phyloP scores from a whole-genome alignment of 768 basidiomycete species.

The Gautieria morchelliformis region DNA sequence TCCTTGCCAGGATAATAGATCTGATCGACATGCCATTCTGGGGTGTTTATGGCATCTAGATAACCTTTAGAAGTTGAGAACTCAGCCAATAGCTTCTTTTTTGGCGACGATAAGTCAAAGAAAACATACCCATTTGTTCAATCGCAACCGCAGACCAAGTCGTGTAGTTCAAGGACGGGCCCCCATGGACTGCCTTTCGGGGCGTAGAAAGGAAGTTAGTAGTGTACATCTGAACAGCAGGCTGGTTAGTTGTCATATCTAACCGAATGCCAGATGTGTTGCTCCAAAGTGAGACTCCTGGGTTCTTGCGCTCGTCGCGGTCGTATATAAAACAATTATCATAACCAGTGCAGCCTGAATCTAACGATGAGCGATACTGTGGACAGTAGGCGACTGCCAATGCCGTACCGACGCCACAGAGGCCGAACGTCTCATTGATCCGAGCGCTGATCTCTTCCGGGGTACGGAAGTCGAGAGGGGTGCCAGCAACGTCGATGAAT shows the following conservation, averaged over 20 bases:
- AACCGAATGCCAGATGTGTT: slow-evolving; percentile 41
- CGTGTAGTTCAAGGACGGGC: slow-evolving; percentile 31
- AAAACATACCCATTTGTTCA: slow-evolving; percentile 32
- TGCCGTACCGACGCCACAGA: no score
- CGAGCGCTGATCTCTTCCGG: slow-evolving; percentile 27
- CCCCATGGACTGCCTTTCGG: slow-evolving; percentile 41
- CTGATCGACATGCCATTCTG: slow-evolving; percentile 44
- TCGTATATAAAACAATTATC: slow-evolving; percentile 45
- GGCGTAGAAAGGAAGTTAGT: slow-evolving; percentile 36
- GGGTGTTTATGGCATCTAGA: slow-evolving; percentile 46
- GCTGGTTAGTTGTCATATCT: slow-evolving; percentile 41
- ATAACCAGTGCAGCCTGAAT: slow-evolving; percentile 36
- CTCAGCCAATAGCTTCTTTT: neutral
- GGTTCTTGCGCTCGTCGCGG: slow-evolving; percentile 14
- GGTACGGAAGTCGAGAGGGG: slow-evolving; percentile 36
- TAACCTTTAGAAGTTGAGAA: slow-evolving; percentile 14
- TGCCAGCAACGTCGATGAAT: slow-evolving; percentile 27
- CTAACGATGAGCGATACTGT: slow-evolving; percentile 27
- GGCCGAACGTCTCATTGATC: slow-evolving; percentile 25
- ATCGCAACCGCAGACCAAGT: slow-evolving; percentile 38
- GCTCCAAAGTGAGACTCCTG: slow-evolving; percentile 36
- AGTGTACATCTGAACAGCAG: slow-evolving; percentile 42
- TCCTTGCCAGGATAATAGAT: slow-evolving; percentile 38
- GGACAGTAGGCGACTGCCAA: slow-evolving; percentile 15
- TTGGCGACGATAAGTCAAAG: neutral